Base-by-base conservation (phyloP, 441 rosid species). In the Hura crepitans region DNA sequence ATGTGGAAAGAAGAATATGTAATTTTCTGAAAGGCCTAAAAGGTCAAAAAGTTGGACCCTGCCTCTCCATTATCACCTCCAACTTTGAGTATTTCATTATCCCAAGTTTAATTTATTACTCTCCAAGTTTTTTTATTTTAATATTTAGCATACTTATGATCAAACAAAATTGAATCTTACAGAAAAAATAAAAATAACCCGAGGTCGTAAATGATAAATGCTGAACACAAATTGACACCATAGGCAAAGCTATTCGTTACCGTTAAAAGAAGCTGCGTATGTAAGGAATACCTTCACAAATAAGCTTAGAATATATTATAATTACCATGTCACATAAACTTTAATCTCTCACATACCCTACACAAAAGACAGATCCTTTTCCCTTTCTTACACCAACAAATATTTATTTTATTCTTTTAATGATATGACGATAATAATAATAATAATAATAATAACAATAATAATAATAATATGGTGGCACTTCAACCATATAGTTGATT, bases 301-400 rank as follows among this genome's bases (percentile, higher is more conserved):
- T 62, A 76, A 76, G 83, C 37, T 33, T 53, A 77, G 81, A 66
- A 74, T 72, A 64, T 73, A 54, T 51, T 3, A 6, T 1, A 10
- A 49, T 13, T 27, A 56, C 17, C 2, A 10, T 23, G 13, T 14
- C 31, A 3, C 15, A 55, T 10, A 1, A 3, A 11, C 79, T 54
- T 25, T 61, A 6, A 31, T 49, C 65, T 23, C 22, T 60, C 74
- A 43, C 11, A 71, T 20, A 8, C 3, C 11, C 57, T 0, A 51
- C 57, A 10, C 13, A 60, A 20, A 9, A 17, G 28, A 58, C 31
- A 37, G 28, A 15, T 20, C 13, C 22, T 43, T 17, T 2, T 63
- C 8, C 14, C 28, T 17, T 25, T 18, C 14, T 22, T 9, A 51
- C 59, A 22, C 42, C 62, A 72, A 54, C 18, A 6, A 17, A 25